Evolutionary conservation across 1,139 yeast species (phyloP).

Genomic region (Taphrina confusa): DNA sequence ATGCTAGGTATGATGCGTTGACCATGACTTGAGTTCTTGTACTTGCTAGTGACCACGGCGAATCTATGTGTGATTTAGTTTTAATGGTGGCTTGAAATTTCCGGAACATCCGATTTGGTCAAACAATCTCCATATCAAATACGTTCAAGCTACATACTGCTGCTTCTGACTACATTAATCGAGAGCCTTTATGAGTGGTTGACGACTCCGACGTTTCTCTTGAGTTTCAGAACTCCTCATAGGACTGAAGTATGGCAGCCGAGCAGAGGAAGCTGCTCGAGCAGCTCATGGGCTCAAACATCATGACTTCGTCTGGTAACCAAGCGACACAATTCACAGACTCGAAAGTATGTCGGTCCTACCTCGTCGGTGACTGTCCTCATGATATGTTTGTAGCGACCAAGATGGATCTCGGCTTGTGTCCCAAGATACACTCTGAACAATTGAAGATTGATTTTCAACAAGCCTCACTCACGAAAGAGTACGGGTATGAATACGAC

Average conservation of each 20-base stretch:
- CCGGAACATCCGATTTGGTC: no score
- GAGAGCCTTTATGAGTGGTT: no score
- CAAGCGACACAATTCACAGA: slow-evolving; percentile 54
- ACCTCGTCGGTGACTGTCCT: slow-evolving; percentile 84
- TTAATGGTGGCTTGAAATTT: no score
- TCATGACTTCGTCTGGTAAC: slow-evolving; percentile 48
- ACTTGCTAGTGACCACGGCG: no score
- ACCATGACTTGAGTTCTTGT: no score
- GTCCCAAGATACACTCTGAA: slow-evolving; percentile 76
- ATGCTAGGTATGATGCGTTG: no score
- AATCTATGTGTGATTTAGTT: no score
- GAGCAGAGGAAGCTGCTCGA: slow-evolving; percentile 77
- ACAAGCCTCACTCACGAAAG: slow-evolving; percentile 55
- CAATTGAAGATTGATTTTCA: slow-evolving; percentile 74
- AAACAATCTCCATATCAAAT: no score
- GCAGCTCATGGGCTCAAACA: slow-evolving; percentile 73
- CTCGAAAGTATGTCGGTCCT: slow-evolving; percentile 73
- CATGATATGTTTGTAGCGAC: slow-evolving; percentile 81
- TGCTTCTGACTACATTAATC: no score
- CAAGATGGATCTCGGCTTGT: slow-evolving; percentile 78
- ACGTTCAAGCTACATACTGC: no score
- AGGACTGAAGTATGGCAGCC: slow-evolving; percentile 57
- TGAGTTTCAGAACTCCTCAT: no score
- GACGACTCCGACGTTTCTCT: no score
- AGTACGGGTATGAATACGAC: slow-evolving; percentile 59